Percentiles rank a stretch among this genome's conserved stretches.
Evolutionary conservation across 1,284 basidiomycete genomes (phyloP).

Genomic region (Leccinum huronense): DNA sequence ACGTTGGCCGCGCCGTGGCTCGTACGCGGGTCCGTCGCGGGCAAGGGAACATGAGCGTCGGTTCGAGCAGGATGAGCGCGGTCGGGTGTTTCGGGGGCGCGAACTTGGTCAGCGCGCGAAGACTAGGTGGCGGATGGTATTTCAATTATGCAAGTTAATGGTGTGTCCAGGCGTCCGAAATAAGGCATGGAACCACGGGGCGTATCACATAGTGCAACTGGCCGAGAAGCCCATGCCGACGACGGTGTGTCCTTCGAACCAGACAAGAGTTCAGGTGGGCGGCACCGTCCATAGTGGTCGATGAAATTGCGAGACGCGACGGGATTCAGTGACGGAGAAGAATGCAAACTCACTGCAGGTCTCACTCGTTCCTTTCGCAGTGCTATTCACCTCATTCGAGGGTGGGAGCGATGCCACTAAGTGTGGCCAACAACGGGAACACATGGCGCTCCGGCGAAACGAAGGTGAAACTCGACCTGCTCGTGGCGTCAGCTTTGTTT

Average conservation of each 20-base stretch:
- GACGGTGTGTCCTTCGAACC: slow-evolving; percentile 24
- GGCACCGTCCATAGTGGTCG: slow-evolving; percentile 19
- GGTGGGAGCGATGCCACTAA: slow-evolving; percentile 14
- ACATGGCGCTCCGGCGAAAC: slow-evolving; percentile 24
- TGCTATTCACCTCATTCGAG: slow-evolving; percentile 22
- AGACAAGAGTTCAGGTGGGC: slow-evolving; percentile 29
- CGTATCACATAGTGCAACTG: slow-evolving; percentile 31
- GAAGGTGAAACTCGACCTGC: neutral
- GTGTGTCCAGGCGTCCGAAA: neutral
- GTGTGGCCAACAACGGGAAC: slow-evolving; percentile 18
- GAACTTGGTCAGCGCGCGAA: slow-evolving; percentile 26
- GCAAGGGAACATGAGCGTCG: slow-evolving; percentile 36
- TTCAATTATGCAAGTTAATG: neutral
- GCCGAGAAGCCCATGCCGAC: slow-evolving; percentile 33
- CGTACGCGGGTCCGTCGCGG: slow-evolving; percentile 26
- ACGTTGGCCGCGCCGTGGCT: slow-evolving; percentile 33
- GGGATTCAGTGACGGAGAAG: neutral
- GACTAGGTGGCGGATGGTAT: slow-evolving; percentile 13
- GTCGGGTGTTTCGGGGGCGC: slow-evolving; percentile 11
- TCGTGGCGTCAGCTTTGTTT: slow-evolving; percentile 9
- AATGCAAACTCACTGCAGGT: slow-evolving; percentile 25
- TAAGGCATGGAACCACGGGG: neutral
- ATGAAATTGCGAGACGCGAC: neutral
- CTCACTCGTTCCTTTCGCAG: slow-evolving; percentile 7
- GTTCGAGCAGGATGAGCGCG: slow-evolving; percentile 31